These are phyloP conservation scores for Pleurotus ostreatus DNA, from an alignment of 768 basidiomycete genomes.

Conservation along the genomic window DNA sequence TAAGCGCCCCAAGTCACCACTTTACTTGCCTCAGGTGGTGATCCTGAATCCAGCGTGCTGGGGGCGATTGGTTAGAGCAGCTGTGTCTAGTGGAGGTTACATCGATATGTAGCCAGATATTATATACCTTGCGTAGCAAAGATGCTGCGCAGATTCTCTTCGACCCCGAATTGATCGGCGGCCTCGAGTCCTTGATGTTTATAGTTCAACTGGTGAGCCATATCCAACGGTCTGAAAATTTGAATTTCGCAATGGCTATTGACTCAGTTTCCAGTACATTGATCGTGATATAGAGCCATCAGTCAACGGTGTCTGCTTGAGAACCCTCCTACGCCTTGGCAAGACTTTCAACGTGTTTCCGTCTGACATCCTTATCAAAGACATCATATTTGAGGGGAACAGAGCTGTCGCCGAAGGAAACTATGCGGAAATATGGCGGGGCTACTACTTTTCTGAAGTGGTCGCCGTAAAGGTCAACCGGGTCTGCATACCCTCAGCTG, in stretches of 20 bases:
- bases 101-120: constrained; percentile 5
- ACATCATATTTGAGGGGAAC: not conserved
- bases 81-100: constrained; percentile 1
- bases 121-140: constrained; percentile 7
- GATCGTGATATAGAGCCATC: constrained; percentile 5
- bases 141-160: constrained; percentile 1
- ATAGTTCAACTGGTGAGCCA: constrained; percentile 3
- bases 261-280: not conserved
- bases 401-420: not conserved
- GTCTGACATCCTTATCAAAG: not conserved
- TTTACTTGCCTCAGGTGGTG: not conserved
- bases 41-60: not conserved
- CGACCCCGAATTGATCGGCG: constrained; percentile 3
- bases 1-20: not conserved
- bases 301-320: not conserved
- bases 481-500: not conserved
- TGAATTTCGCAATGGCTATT: not conserved
- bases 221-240: not conserved
- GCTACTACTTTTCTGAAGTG: not conserved
- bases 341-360: not conserved
- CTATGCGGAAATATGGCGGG: constrained; percentile 4
- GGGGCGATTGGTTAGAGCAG: constrained; percentile 6
- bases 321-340: constrained; percentile 1
- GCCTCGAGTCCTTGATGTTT: not conserved
- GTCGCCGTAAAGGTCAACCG: constrained; percentile 4